A percentile compares a stretch with the other conserved stretches of the same genome.
phyloP scores from a whole-genome alignment of 2,329 filamentous ascomycete species.

The Xylaria hypoxylon region DNA sequence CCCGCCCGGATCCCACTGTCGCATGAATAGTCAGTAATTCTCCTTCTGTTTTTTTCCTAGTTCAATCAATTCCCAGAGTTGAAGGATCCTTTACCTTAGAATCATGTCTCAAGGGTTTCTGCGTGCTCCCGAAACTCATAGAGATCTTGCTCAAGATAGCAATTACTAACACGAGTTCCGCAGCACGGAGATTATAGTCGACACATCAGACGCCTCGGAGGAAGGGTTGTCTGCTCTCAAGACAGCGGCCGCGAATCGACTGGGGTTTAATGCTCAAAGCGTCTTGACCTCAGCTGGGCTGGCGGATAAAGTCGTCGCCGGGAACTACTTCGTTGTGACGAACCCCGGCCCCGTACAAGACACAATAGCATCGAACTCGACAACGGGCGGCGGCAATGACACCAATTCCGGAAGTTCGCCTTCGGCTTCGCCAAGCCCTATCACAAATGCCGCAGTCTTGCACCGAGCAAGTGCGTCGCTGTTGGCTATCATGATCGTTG shows the following conservation, averaged over 20 bases:
- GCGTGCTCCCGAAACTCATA: not conserved
- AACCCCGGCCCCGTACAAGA: slow-evolving; percentile 44
- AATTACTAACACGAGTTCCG: slow-evolving; percentile 23
- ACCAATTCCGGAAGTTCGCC: slow-evolving; percentile 37
- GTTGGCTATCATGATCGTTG: slow-evolving; percentile 42
- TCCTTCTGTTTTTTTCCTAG: not conserved
- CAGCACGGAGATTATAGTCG: slow-evolving; percentile 48
- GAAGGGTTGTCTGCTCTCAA: slow-evolving; percentile 44
- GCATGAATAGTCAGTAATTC: slow-evolving; percentile 45
- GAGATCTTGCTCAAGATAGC: not conserved
- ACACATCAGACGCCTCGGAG: slow-evolving; percentile 46
- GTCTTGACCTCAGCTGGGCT: slow-evolving; percentile 48
- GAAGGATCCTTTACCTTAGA: not conserved
- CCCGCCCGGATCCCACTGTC: slow-evolving; percentile 48
- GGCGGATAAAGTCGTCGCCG: slow-evolving; percentile 50
- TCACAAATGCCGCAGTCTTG: slow-evolving; percentile 38
- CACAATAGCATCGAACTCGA: slow-evolving; percentile 30
- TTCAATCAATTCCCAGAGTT: not conserved
- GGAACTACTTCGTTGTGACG: slow-evolving; percentile 53
- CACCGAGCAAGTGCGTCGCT: slow-evolving; percentile 43
- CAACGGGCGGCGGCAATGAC: slow-evolving; percentile 26
- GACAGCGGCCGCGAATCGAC: slow-evolving; percentile 44
- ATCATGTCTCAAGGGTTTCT: not conserved
- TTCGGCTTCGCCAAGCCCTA: slow-evolving; percentile 36
- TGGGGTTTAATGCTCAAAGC: slow-evolving; percentile 44